A percentile compares a stretch with the other conserved stretches of the same genome.
These are phyloP conservation scores for Rhizopogon salebrosus DNA, from an alignment of 768 basidiomycete genomes.

Conservation along the genomic window DNA sequence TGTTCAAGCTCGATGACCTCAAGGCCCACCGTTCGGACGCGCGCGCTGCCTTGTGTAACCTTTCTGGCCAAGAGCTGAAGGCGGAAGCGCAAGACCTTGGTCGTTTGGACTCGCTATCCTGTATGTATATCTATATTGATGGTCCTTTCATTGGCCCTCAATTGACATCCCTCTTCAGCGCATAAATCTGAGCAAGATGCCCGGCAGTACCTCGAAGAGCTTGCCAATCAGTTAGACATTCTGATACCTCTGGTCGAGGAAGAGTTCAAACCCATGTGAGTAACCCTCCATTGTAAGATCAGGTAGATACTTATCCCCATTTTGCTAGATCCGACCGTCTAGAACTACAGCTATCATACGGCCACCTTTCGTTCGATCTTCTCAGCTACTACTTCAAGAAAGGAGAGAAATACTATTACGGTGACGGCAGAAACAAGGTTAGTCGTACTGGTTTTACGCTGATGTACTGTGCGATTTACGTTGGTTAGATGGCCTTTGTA, in stretches of 20 bases:
- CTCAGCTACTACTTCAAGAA: conserved; percentile 11
- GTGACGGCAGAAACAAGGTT: background rate
- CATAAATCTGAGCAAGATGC: background rate
- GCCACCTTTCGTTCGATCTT: conserved; percentile 15
- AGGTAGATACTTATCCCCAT: background rate
- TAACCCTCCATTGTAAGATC: background rate
- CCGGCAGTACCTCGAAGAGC: conserved; percentile 3
- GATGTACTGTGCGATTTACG: background rate
- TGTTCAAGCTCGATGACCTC: conserved; percentile 1
- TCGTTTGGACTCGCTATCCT: background rate
- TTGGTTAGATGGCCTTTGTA: background rate
- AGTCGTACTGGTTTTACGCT: too few relatives aligned
- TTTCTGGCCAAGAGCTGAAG: background rate
- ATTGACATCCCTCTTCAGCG: background rate
- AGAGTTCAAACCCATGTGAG: conserved; percentile 15
- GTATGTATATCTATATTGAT: background rate
- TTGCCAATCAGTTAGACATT: conserved; percentile 8
- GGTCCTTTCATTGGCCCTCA: too few relatives aligned
- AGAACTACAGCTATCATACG: conserved; percentile 8
- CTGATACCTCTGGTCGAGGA: conserved; percentile 8
- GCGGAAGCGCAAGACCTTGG: conserved; percentile 3
- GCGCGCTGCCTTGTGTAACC: background rate
- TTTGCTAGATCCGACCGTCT: conserved; percentile 12
- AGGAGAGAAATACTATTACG: conserved; percentile 2
- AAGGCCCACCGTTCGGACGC: conserved; percentile 2